Percentiles rank a stretch among this genome's conserved stretches.
Evolutionary conservation across 2,329 filamentous ascomycete species (phyloP).

Genomic region (Macrophomina phaseolina): DNA sequence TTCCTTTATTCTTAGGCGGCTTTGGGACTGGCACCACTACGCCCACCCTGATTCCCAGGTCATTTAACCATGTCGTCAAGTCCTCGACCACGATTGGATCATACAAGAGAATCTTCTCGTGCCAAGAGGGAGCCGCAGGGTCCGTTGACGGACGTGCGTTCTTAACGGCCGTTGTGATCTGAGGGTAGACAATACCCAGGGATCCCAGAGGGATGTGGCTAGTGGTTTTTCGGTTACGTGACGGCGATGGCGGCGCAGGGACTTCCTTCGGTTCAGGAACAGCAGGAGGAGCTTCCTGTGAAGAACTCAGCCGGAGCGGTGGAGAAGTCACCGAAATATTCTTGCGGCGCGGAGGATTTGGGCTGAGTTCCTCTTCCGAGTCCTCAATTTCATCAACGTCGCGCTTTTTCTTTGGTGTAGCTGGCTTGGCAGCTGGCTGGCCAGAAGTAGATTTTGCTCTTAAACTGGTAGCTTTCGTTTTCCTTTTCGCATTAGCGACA

Average conservation of each 20-base stretch:
- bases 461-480: neutral
- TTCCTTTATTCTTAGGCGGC: neutral
- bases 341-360: slow-evolving; percentile 41
- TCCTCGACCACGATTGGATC: slow-evolving; percentile 91
- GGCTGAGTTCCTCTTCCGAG: slow-evolving; percentile 42
- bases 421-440: neutral
- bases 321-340: slow-evolving; percentile 3
- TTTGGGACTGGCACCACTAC: slow-evolving; percentile 52
- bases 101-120: slow-evolving; percentile 93
- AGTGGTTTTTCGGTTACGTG: neutral
- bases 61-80: slow-evolving; percentile 80
- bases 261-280: neutral
- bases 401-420: slow-evolving; percentile 17
- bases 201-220: neutral
- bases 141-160: slow-evolving; percentile 47
- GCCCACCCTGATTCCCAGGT: slow-evolving; percentile 50
- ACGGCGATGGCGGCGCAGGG: neutral
- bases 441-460: neutral
- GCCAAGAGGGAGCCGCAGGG: slow-evolving; percentile 67
- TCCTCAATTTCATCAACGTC: slow-evolving; percentile 48
- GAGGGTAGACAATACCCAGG: slow-evolving; percentile 44
- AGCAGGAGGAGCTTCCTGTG: neutral
- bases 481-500: slow-evolving; percentile 11
- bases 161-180: slow-evolving; percentile 57
- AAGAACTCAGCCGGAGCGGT: slow-evolving; percentile 31